These are phyloP conservation scores for Ceratocystis alfenasii DNA, from an alignment of 2,329 filamentous ascomycete genomes.

Conservation along the genomic window DNA sequence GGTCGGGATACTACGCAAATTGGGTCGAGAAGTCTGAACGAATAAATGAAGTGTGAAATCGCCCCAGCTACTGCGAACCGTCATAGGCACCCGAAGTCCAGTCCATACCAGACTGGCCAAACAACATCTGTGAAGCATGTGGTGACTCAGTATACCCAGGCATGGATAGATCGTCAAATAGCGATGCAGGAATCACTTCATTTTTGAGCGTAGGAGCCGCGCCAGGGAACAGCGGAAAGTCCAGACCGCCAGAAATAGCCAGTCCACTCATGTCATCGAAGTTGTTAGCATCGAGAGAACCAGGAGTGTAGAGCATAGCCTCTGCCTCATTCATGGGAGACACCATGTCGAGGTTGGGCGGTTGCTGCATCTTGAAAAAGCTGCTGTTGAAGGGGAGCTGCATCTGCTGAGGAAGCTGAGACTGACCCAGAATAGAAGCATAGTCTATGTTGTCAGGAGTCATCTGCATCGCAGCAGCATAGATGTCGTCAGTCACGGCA, in stretches of 20 bases:
- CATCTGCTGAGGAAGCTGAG: conserved; percentile 25
- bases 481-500: conserved; percentile 51
- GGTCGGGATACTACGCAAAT: background rate
- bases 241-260: conserved; percentile 36
- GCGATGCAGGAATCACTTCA: conserved; percentile 32
- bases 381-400: conserved; percentile 11
- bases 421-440: conserved; percentile 31
- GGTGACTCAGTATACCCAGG: conserved; percentile 42
- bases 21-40: background rate
- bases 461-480: conserved; percentile 43
- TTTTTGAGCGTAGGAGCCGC: conserved; percentile 26
- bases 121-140: conserved; percentile 38
- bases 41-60: background rate
- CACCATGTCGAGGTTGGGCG: conserved; percentile 30
- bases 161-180: conserved; percentile 42
- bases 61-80: conserved; percentile 26
- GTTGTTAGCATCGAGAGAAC: conserved; percentile 48
- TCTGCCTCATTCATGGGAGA: conserved; percentile 45
- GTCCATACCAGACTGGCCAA: conserved; percentile 31
- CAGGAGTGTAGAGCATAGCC: conserved; percentile 57
- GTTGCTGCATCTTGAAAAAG: conserved; percentile 13
- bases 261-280: conserved; percentile 40
- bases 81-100: conserved; percentile 32
- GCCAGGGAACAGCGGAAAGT: conserved; percentile 54
- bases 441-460: conserved; percentile 26